Evolutionary conservation across 2,329 filamentous ascomycete genomes (phyloP).

Genomic region (Paecilomyces variotii): DNA sequence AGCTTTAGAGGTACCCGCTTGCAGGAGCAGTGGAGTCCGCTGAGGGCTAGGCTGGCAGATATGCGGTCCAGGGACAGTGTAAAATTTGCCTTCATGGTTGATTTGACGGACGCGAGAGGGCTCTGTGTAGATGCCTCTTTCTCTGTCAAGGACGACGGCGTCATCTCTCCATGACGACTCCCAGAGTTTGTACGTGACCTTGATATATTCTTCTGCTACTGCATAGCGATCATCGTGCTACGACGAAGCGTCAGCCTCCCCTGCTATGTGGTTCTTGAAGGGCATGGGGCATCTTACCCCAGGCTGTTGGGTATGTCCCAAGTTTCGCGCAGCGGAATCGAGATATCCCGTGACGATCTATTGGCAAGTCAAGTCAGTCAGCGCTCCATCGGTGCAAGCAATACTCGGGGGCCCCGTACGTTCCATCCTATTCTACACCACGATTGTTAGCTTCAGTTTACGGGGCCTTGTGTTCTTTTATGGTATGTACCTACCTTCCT

Average conservation of each 20-base stretch:
- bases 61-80: slow-evolving; percentile 56
- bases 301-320: slow-evolving; percentile 50
- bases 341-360: slow-evolving; percentile 61
- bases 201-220: slow-evolving; percentile 56
- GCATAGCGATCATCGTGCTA: slow-evolving; percentile 60
- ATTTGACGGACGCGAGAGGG: slow-evolving; percentile 55
- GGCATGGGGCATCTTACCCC: slow-evolving; percentile 14
- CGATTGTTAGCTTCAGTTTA: background rate
- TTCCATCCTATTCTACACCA: slow-evolving; percentile 47
- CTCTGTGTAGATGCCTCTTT: slow-evolving; percentile 53
- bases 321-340: slow-evolving; percentile 57
- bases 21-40: slow-evolving; percentile 59
- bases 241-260: background rate
- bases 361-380: slow-evolving; percentile 6
- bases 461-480: background rate
- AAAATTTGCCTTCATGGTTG: slow-evolving; percentile 58
- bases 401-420: slow-evolving; percentile 24
- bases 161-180: slow-evolving; percentile 61
- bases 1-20: slow-evolving; percentile 60
- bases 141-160: slow-evolving; percentile 53
- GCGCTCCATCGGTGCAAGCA: slow-evolving; percentile 5
- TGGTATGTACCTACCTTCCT: slow-evolving; percentile 40
- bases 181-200: slow-evolving; percentile 59
- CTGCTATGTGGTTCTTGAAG: background rate
- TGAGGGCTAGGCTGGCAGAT: slow-evolving; percentile 60